Percentiles rank a stretch among this genome's conserved stretches.
phyloP scores from a whole-genome alignment of 495 filamentous ascomycete genomes.

The Aspergillus wentii region DNA sequence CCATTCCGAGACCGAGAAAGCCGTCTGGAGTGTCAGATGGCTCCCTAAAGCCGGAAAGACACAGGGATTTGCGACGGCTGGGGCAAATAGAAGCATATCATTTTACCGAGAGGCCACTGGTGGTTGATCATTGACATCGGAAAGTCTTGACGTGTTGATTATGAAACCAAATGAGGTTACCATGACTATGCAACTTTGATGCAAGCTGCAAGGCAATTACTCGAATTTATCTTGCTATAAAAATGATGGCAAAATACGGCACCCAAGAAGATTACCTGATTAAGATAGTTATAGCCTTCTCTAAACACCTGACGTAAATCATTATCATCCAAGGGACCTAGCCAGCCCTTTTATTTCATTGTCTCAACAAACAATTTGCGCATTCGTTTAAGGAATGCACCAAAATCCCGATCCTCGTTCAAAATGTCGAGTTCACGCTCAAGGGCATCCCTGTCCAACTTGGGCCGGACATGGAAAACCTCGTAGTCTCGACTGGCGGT shows the following conservation, averaged over 20 bases:
- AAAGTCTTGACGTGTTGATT: not conserved
- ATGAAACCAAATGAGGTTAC: too few relatives aligned
- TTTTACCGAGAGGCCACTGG: constrained; percentile 93
- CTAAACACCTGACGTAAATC: too few relatives aligned
- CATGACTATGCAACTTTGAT: too few relatives aligned
- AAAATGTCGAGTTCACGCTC: constrained; percentile 63
- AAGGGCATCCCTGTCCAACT: constrained; percentile 67
- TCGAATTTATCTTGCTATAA: too few relatives aligned
- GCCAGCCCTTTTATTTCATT: constrained; percentile 37
- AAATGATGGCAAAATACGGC: too few relatives aligned
- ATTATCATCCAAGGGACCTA: constrained; percentile 7
- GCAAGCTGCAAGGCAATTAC: too few relatives aligned
- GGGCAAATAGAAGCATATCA: constrained; percentile 70
- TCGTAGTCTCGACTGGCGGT: constrained; percentile 78
- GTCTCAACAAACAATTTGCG: constrained; percentile 70
- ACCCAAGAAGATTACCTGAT: too few relatives aligned
- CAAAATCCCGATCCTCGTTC: constrained; percentile 82
- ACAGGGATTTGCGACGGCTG: constrained; percentile 83
- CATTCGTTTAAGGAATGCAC: constrained; percentile 84
- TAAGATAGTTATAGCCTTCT: too few relatives aligned
- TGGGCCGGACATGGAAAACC: constrained; percentile 72
- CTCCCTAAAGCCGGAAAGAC: constrained; percentile 70
- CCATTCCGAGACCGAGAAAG: constrained; percentile 82
- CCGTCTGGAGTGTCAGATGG: constrained; percentile 86
- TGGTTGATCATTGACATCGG: constrained; percentile 36